Evolutionary conservation across 2,329 filamentous ascomycete genomes (phyloP).

Genomic region (Nigrospora oryzae): DNA sequence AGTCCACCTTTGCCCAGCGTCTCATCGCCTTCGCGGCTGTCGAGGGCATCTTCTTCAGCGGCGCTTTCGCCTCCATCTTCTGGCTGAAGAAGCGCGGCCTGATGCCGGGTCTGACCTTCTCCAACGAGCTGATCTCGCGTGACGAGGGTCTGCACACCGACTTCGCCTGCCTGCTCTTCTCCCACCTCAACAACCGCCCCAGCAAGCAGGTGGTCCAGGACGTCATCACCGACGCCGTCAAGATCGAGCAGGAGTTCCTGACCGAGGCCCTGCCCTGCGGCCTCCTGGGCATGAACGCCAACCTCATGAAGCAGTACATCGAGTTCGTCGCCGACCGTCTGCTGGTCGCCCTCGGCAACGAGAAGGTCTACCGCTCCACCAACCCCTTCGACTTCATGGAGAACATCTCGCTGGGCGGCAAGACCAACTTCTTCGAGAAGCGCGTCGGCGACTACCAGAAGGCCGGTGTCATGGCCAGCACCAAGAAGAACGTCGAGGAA

Average conservation of each 20-base stretch:
- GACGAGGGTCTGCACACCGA: constrained; percentile 99
- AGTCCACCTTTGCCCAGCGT: constrained; percentile 91
- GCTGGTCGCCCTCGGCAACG: constrained; percentile 84
- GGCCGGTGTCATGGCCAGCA: constrained; percentile 94
- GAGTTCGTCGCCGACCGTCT: constrained; percentile 98
- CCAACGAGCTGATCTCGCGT: constrained; percentile 98
- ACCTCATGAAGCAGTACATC: constrained; percentile 99
- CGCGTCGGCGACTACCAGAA: constrained; percentile 99
- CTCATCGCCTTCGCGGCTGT: constrained; percentile 95
- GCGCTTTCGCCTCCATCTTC: constrained; percentile 98
- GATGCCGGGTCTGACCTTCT: constrained; percentile 98
- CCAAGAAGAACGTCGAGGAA: constrained; percentile 53
- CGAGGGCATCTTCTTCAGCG: constrained; percentile 99
- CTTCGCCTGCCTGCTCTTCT: constrained; percentile 95
- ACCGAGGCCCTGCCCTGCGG: constrained; percentile 89
- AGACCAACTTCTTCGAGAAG: constrained; percentile 99
- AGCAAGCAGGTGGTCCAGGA: constrained; percentile 70
- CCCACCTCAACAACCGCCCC: constrained; percentile 90
- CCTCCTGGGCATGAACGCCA: constrained; percentile 95
- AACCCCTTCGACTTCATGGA: constrained; percentile 99
- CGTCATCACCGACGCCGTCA: constrained; percentile 90
- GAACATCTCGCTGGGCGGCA: constrained; percentile 96
- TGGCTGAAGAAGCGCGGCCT: constrained; percentile 99
- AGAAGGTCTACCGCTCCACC: constrained; percentile 83
- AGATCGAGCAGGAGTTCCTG: constrained; percentile 95